Evolutionary conservation across 768 basidiomycete species (phyloP).

Genomic region (Suillus placidus): DNA sequence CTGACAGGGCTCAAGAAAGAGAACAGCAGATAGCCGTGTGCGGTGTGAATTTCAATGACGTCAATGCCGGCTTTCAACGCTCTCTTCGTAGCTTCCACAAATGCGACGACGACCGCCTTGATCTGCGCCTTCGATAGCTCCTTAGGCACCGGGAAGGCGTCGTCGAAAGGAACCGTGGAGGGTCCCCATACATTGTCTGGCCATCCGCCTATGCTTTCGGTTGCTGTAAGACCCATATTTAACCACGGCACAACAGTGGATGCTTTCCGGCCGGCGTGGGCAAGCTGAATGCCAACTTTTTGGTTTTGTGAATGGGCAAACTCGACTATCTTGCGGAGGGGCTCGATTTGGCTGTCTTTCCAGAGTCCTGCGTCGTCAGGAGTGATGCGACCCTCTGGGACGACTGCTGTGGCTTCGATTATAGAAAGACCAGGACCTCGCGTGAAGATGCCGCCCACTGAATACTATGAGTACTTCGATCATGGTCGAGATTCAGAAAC

Average conservation of each 20-base stretch:
- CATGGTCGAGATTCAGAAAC: background rate
- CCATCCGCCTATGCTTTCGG: conserved; percentile 49
- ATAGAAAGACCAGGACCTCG: conserved; percentile 60
- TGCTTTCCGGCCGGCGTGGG: conserved; percentile 78
- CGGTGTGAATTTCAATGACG: conserved; percentile 61
- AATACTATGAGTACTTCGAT: background rate
- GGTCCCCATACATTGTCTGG: conserved; percentile 60
- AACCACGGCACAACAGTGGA: conserved; percentile 68
- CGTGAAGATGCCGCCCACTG: conserved; percentile 56
- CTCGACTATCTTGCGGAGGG: conserved; percentile 55
- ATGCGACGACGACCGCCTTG: conserved; percentile 57
- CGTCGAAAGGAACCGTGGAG: conserved; percentile 48
- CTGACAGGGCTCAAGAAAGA: conserved; percentile 60
- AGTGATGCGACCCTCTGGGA: conserved; percentile 63
- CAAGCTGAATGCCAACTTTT: conserved; percentile 74
- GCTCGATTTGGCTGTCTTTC: conserved; percentile 57
- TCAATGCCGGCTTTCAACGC: conserved; percentile 63
- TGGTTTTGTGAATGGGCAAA: conserved; percentile 75
- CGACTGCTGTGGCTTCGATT: conserved; percentile 69
- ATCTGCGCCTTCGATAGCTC: conserved; percentile 62
- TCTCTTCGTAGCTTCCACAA: conserved; percentile 50
- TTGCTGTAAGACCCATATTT: conserved; percentile 35
- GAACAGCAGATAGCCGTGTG: conserved; percentile 63
- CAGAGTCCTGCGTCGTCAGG: conserved; percentile 69
- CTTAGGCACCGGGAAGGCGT: conserved; percentile 52